Evolutionary conservation across 2,329 filamentous ascomycete genomes (phyloP).

Genomic region (Penicillium rolfsii): DNA sequence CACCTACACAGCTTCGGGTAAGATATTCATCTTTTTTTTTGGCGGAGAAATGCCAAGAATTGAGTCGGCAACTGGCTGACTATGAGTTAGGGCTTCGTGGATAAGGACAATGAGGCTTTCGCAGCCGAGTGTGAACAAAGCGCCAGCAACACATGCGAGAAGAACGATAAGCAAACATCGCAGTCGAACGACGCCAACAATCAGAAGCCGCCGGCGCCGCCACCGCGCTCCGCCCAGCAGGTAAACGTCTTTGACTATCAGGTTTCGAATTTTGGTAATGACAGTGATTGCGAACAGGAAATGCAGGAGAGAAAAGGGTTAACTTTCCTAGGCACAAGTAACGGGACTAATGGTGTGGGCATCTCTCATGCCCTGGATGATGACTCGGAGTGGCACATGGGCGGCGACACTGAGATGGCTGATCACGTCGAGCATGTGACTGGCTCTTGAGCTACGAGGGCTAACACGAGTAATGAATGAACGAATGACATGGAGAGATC

Average conservation of each 20-base stretch:
- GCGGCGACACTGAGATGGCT: constrained; percentile 16
- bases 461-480: constrained; percentile 24
- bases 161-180: not conserved
- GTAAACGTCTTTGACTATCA: constrained; percentile 48
- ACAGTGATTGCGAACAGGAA: constrained; percentile 36
- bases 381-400: constrained; percentile 14
- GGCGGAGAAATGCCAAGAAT: too few species aligned
- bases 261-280: constrained; percentile 42
- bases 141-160: constrained; percentile 12
- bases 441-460: constrained; percentile 3
- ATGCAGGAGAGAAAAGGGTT: constrained; percentile 44
- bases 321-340: constrained; percentile 28
- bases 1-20: constrained; percentile 46
- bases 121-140: constrained; percentile 38
- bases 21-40: constrained; percentile 2
- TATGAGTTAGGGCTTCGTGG: constrained; percentile 50
- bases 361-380: constrained; percentile 15
- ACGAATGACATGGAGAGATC: constrained; percentile 14
- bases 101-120: constrained; percentile 53
- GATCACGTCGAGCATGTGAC: constrained; percentile 21
- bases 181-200: constrained; percentile 3
- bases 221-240: constrained; percentile 14
- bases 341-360: constrained; percentile 15
- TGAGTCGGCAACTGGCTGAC: constrained; percentile 16
- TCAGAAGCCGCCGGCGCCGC: constrained; percentile 6